These are phyloP conservation scores for Truncatella angustata DNA, from an alignment of 2,329 filamentous ascomycete genomes.

Conservation along the genomic window DNA sequence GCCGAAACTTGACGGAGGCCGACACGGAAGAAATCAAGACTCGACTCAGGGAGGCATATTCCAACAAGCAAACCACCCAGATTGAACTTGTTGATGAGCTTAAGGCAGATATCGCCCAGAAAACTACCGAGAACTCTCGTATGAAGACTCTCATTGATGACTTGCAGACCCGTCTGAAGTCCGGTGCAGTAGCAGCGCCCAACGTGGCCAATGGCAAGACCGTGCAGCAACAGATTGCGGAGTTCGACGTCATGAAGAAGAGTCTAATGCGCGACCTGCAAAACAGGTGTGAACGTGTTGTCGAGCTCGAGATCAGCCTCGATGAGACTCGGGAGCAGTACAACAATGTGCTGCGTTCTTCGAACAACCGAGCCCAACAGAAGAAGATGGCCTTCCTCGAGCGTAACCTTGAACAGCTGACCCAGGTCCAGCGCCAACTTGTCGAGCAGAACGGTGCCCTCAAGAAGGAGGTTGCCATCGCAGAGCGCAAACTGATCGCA, in stretches of 20 bases:
- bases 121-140: constrained; percentile 77
- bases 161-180: constrained; percentile 71
- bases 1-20: constrained; percentile 72
- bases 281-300: constrained; percentile 95
- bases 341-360: constrained; percentile 94
- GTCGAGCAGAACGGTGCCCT: constrained; percentile 96
- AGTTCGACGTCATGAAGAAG: constrained; percentile 99
- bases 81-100: constrained; percentile 73
- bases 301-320: constrained; percentile 95
- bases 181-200: constrained; percentile 47
- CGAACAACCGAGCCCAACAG: constrained; percentile 97
- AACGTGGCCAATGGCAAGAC: constrained; percentile 82
- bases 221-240: constrained; percentile 94
- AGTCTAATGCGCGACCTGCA: constrained; percentile 97
- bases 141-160: constrained; percentile 80
- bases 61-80: constrained; percentile 71
- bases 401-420: constrained; percentile 95
- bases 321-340: constrained; percentile 98
- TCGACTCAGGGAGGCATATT: constrained; percentile 73
- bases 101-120: constrained; percentile 71
- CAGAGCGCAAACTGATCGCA: constrained; percentile 93
- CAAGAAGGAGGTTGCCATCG: constrained; percentile 99
- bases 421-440: constrained; percentile 93
- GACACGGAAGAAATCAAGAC: constrained; percentile 85
- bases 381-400: constrained; percentile 99